Base-by-base conservation (phyloP, 805 yeast species). In the Ogataea populi-albae region DNA sequence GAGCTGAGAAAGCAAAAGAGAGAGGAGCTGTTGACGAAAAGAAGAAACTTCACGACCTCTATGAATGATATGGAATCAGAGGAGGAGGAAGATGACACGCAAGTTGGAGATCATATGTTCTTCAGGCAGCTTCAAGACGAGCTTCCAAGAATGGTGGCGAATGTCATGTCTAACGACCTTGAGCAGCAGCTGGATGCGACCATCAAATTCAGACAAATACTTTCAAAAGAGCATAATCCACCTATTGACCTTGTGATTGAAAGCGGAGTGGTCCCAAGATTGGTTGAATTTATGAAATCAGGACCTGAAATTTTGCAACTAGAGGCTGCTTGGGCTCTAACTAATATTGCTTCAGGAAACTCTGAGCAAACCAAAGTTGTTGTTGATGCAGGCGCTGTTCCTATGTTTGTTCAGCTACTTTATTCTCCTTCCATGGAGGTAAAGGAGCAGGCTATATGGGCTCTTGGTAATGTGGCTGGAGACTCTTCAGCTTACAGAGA, bases 281-380 rank as follows among this genome's bases (percentile, higher is more conserved):
- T 93, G 60, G 96, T 93, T 37, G 80, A 76, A 51, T 87, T 89
- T 52, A 83, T 93, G 88, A 68, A 70, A 41, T 70, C 76, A 35
- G 88, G 86, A 49, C 86, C 89, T 3, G 88, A 86, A 54, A 78
- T 85, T 72, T 73, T 93, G 52, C 98, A 91, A 66, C 77, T 93
- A 53, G 98, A 93, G 69, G 96, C 98, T 9, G 97, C 98, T 6
- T 93, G 98, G 98, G 98, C 98, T n/a, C 75, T 93, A 50, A 93
- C 98, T 33, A 93, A 93, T 61, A 91, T 93, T 61, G 98, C 98
- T 16, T 86, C 96, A 4, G 98, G 98, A 45, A 70, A 82, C 34
- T 78, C 95, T 26, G 83, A 78, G 31, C 98, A 93, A 65, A 93
- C 98, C 15, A 76, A 75, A 52, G 81, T 81, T 27, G 98, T 93